phyloP scores from a whole-genome alignment of 192 early-diverging fungal species.

The Umbelopsis sp. region DNA sequence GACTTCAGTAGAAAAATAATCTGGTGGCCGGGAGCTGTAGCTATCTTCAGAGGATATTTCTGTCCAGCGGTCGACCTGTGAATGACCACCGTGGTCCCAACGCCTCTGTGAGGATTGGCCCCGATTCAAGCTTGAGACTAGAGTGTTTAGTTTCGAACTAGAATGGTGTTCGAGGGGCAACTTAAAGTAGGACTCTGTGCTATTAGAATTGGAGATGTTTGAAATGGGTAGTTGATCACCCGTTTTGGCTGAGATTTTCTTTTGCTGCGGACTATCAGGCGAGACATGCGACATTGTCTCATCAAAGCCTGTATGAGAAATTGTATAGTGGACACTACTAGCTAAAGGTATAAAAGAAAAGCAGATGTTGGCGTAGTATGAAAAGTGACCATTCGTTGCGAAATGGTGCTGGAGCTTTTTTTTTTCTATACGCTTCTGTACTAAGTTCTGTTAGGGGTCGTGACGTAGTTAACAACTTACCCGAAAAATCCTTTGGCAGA shows the following conservation, averaged over 20 bases:
- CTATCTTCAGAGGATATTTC: slow-evolving; percentile 15
- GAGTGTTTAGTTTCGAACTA: not conserved
- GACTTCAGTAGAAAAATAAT: slow-evolving; percentile 14
- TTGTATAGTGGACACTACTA: not conserved
- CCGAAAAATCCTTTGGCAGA: too few species aligned
- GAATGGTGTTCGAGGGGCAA: not conserved
- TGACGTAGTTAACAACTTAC: too few species aligned
- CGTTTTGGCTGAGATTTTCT: not conserved
- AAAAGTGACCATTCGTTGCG: not conserved
- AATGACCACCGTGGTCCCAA: not conserved
- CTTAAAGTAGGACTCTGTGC: not conserved
- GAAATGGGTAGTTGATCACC: not conserved
- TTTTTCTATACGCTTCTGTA: too few species aligned
- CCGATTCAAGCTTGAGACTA: too few species aligned
- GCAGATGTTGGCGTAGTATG: not conserved
- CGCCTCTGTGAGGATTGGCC: not conserved
- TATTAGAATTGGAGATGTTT: not conserved
- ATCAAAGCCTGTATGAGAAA: not conserved
- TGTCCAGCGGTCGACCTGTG: not conserved
- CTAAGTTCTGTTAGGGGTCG: too few species aligned
- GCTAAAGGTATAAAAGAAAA: not conserved
- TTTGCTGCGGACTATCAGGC: not conserved
- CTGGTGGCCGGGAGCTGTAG: not conserved
- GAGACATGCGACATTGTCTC: slow-evolving; percentile 1
- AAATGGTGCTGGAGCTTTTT: too few species aligned